phyloP scores from a whole-genome alignment of 768 basidiomycete genomes.

The Leccinum variicolor region DNA sequence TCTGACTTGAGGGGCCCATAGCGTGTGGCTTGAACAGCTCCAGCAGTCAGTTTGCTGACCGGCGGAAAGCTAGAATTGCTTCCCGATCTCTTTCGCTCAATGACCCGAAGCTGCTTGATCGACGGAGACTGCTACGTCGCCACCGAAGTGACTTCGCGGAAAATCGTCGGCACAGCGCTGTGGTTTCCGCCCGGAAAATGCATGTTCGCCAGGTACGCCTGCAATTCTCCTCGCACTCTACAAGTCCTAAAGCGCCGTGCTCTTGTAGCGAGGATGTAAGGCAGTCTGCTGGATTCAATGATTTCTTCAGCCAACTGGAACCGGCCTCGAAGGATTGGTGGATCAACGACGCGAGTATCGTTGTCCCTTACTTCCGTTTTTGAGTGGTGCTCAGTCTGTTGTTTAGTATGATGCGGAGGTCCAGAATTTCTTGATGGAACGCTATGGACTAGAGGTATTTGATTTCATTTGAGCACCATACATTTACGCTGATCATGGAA shows the following conservation, averaged over 20 bases:
- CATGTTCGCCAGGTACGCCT: not conserved
- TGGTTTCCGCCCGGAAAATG: slow-evolving; percentile 5
- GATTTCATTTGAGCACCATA: not conserved
- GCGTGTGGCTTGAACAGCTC: not conserved
- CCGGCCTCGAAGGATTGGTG: slow-evolving; percentile 4
- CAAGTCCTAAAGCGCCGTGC: too few relatives aligned
- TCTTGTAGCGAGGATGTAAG: not conserved
- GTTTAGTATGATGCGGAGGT: not conserved
- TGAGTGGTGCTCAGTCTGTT: not conserved
- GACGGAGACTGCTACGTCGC: slow-evolving; percentile 7
- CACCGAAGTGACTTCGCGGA: not conserved
- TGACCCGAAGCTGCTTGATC: slow-evolving; percentile 1
- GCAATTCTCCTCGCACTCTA: not conserved
- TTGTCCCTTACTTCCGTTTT: not conserved
- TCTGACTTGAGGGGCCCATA: not conserved
- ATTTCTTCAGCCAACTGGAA: slow-evolving; percentile 1
- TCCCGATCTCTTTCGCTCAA: not conserved
- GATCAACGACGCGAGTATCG: not conserved
- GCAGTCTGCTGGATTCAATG: not conserved
- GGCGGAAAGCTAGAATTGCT: slow-evolving; percentile 3
- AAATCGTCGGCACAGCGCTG: slow-evolving; percentile 2
- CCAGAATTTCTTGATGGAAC: not conserved
- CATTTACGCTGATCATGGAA: not conserved
- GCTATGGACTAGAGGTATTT: slow-evolving; percentile 1
- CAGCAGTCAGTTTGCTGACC: not conserved